Percentiles rank a stretch among this genome's conserved stretches.
phyloP scores from a whole-genome alignment of 805 yeast genomes.

The Schwanniomyces occidentalis region DNA sequence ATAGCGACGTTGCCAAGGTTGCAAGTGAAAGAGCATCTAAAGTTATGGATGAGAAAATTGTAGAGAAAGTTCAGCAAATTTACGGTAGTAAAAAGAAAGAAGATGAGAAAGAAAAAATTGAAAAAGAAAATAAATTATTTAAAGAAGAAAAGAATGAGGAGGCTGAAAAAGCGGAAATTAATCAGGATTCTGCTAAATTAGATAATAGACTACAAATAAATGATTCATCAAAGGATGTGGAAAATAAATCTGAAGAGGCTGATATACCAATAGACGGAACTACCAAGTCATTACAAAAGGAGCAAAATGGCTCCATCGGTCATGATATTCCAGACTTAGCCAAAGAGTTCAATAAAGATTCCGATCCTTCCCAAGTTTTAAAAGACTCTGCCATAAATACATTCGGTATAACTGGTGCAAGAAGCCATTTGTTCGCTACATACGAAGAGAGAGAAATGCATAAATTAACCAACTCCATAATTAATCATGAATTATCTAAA shows the following conservation, averaged over 20 bases:
- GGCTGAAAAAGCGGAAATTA: constrained; percentile 3
- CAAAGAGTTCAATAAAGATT: neutral
- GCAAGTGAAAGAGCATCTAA: constrained; percentile 68
- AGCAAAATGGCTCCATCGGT: constrained; percentile 1
- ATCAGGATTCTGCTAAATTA: constrained; percentile 10
- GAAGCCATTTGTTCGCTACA: constrained; percentile 76
- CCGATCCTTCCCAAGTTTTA: constrained; percentile 22
- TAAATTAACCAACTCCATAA: constrained; percentile 53
- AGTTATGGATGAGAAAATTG: constrained; percentile 44
- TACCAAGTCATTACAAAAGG: neutral
- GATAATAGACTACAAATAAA: constrained; percentile 7
- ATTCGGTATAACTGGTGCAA: constrained; percentile 73
- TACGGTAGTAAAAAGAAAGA: constrained; percentile 18
- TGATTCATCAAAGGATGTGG: neutral
- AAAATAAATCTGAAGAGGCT: neutral
- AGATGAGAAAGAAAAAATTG: constrained; percentile 9
- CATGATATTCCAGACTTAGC: too few species aligned
- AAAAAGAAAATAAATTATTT: constrained; percentile 12
- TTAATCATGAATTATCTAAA: constrained; percentile 63
- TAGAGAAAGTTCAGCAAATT: constrained; percentile 36
- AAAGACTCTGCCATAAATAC: constrained; percentile 69
- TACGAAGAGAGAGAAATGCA: constrained; percentile 80
- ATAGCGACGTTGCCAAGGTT: constrained; percentile 80
- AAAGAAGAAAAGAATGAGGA: constrained; percentile 14
- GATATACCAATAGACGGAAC: neutral